Evolutionary conservation across 345 rosid genomes (phyloP), one percentile per base, ranked within the genome.

Genomic region (Isatis tinctoria): DNA sequence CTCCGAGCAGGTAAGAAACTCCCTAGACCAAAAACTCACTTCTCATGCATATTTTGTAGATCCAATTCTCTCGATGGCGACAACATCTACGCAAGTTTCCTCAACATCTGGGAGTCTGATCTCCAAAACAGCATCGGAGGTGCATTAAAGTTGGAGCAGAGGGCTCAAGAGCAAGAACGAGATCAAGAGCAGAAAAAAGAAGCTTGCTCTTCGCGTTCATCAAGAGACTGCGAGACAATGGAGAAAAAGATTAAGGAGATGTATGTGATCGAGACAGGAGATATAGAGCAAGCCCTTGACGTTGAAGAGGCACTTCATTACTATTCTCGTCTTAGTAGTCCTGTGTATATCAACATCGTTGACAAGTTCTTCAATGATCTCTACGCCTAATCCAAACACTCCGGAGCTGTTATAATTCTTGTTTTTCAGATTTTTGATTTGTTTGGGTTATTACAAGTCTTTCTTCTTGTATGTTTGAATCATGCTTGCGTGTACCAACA

Each of bases 261-360:
- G 76, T 94, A 90, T 77, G 85, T 85, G 94, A 77, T 85, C 79
- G 87, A 88, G 71, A 84, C 61, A 14, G 82, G 90, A 70, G 91
- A 77, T 71, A 69, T 88, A 49, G 97, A 95, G 49, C 92, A 92
- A 72, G 90, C 82, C 8, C 67, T 95, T 74, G 97, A 95, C 75
- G 82, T 91, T 2, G 97, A 95, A 80, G 99, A 95, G 66, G 97
- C 97, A 20, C 81, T 91, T 18, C 97, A 88, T 70, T 91, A 91
- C 74, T 91, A 94, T 71, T 87, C 93, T 22, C 81, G 82, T 56
- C 91, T 90, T 64, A 86, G 64, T 72, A 90, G 98, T 69, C 97
- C 97, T 0, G 90, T 77, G 7, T 91, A 95, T 72, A 82, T 86
- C 53, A 91, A 82, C 73, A 88, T 94, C 41, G 98, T 90, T 7